phyloP scores from a whole-genome alignment of 176 grass and related monocot genomes.

The Musa acuminata region DNA sequence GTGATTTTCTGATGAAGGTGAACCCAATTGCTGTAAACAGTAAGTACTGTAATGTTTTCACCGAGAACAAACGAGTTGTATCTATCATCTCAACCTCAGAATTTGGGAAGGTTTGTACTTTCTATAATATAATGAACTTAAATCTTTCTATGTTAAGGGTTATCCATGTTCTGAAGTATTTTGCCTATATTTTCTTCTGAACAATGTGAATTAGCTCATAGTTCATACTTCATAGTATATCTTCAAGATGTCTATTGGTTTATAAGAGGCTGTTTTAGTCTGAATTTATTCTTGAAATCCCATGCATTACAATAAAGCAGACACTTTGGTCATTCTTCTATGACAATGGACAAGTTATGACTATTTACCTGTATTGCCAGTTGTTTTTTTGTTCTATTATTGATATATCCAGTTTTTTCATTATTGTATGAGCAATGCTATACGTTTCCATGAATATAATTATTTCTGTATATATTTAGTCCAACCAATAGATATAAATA shows the following conservation, averaged over 20 bases:
- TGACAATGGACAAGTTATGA: not conserved
- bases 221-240: not conserved
- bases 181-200: not conserved
- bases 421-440: too few relatives aligned
- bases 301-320: not conserved
- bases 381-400: not conserved
- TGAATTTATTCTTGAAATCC: not conserved
- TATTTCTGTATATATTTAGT: too few relatives aligned
- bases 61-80: constrained; percentile 86
- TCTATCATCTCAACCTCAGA: constrained; percentile 70
- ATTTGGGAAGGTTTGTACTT: constrained; percentile 79
- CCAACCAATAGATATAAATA: too few relatives aligned
- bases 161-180: not conserved
- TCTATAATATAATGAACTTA: not conserved
- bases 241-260: not conserved
- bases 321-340: not conserved
- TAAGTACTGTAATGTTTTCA: constrained; percentile 97
- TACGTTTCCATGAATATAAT: too few relatives aligned
- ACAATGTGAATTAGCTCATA: too few relatives aligned
- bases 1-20: constrained; percentile 46
- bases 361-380: not conserved
- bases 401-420: not conserved
- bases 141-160: constrained; percentile 1
- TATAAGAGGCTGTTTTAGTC: not conserved
- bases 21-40: constrained; percentile 99